Percentiles rank a stretch among this genome's conserved stretches.
Conservation (phyloP, 306 rosid genomes). For the Macrotyloma uniflorum region DNA sequence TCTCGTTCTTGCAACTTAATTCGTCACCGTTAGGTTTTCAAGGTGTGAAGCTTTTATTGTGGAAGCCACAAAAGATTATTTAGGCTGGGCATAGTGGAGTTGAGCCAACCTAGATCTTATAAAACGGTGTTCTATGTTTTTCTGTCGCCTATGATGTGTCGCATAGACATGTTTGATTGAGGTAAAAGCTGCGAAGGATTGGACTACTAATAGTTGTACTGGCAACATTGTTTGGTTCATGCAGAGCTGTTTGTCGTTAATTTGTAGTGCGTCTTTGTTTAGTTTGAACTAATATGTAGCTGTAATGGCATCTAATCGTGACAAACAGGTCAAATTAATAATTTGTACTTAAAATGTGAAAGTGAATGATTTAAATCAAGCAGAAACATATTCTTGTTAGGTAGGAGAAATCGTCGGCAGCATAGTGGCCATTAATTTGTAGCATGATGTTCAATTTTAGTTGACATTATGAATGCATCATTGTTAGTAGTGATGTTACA, state of each 20-base stretch:
- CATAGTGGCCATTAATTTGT: neutral
- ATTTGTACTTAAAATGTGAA: neutral
- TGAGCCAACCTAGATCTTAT: conserved; percentile 1
- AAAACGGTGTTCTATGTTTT: neutral
- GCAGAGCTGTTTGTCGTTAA: neutral
- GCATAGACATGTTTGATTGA: neutral
- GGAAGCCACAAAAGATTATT: neutral
- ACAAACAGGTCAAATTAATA: neutral
- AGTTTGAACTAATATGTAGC: conserved; percentile 34
- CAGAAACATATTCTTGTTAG: conserved; percentile 13
- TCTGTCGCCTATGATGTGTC: conserved; percentile 10
- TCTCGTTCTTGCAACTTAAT: neutral
- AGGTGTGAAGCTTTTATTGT: neutral
- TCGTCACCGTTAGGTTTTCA: neutral
- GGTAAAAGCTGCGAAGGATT: conserved; percentile 1
- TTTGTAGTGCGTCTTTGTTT: conserved; percentile 27
- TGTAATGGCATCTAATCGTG: conserved; percentile 51
- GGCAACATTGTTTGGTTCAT: conserved; percentile 14
- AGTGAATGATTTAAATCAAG: neutral
- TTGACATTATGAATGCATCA: neutral
- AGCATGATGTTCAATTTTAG: neutral
- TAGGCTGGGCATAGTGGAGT: neutral
- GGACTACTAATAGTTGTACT: conserved; percentile 11
- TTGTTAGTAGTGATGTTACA: neutral
- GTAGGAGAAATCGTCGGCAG: neutral